Evolutionary conservation across 2,329 filamentous ascomycete species (phyloP).

Genomic region (Metarhizium album): DNA sequence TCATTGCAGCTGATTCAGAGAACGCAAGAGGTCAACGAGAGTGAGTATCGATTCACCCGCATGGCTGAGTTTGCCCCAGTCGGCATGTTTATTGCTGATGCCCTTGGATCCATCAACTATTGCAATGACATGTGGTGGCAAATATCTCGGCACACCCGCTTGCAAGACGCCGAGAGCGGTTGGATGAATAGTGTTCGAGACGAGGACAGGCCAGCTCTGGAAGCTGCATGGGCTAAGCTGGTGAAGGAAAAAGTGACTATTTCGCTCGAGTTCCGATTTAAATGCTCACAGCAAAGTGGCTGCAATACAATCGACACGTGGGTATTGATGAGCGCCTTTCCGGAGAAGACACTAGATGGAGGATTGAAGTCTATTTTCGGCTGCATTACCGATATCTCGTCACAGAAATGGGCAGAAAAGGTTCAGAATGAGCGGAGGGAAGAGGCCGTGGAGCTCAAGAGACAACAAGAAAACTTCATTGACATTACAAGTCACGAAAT

Average conservation of each 20-base stretch:
- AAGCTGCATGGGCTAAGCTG: slow-evolving; percentile 51
- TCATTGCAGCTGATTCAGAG: slow-evolving; percentile 61
- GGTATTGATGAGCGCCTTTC: slow-evolving; percentile 68
- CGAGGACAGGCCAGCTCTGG: slow-evolving; percentile 51
- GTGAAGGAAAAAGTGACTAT: slow-evolving; percentile 51
- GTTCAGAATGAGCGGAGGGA: slow-evolving; percentile 68
- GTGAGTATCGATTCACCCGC: slow-evolving; percentile 68
- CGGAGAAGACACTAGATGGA: slow-evolving; percentile 54
- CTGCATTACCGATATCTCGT: slow-evolving; percentile 74
- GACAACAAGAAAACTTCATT: slow-evolving; percentile 61
- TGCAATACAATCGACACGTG: slow-evolving; percentile 57
- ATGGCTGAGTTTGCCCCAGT: slow-evolving; percentile 81
- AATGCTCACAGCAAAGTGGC: slow-evolving; percentile 51
- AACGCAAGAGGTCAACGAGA: slow-evolving; percentile 51
- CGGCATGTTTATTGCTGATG: slow-evolving; percentile 75
- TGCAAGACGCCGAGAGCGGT: slow-evolving; percentile 44
- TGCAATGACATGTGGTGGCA: slow-evolving; percentile 73
- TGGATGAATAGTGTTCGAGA: slow-evolving; percentile 66
- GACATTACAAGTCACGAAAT: slow-evolving; percentile 68
- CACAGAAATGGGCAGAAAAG: slow-evolving; percentile 75
- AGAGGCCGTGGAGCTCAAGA: slow-evolving; percentile 71
- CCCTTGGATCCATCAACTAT: slow-evolving; percentile 60
- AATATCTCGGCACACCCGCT: slow-evolving; percentile 56
- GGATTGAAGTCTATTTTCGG: slow-evolving; percentile 66
- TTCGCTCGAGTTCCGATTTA: slow-evolving; percentile 67